A percentile compares a stretch with the other conserved stretches of the same genome.
phyloP scores from a whole-genome alignment of 805 yeast genomes.

The Helenozyma baotianmanensis region DNA sequence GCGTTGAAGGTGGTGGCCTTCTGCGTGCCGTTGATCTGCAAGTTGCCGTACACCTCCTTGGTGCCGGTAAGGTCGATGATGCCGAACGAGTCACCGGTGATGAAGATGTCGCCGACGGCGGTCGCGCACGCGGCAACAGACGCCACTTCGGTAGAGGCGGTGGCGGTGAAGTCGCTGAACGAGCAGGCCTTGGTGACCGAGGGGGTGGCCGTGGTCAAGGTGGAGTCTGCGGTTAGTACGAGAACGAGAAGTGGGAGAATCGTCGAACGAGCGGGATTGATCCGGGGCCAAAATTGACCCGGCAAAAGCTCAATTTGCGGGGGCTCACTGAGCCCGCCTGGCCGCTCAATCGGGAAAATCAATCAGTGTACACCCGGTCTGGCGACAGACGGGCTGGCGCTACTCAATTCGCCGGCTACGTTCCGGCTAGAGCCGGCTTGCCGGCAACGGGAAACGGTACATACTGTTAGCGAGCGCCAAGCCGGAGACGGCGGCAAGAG shows the following conservation, averaged over 20 bases:
- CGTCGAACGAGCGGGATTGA: not conserved
- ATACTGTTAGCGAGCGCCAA: constrained; percentile 39
- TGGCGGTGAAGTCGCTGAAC: constrained; percentile 62
- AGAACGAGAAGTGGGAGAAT: not conserved
- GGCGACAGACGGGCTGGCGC: too few relatives aligned
- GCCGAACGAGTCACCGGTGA: constrained; percentile 57
- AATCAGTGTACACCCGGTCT: too few relatives aligned
- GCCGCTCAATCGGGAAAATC: too few relatives aligned
- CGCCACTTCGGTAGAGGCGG: constrained; percentile 78
- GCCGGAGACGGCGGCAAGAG: constrained; percentile 47
- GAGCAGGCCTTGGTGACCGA: constrained; percentile 62
- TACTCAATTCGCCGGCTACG: too few relatives aligned
- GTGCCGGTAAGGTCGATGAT: constrained; percentile 70
- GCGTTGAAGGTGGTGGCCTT: constrained; percentile 65
- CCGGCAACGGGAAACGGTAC: too few relatives aligned
- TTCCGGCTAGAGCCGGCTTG: too few relatives aligned
- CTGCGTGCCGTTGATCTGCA: constrained; percentile 63
- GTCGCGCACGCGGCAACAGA: constrained; percentile 67
- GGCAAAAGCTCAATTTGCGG: too few relatives aligned
- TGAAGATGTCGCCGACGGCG: constrained; percentile 72
- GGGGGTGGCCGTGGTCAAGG: constrained; percentile 50
- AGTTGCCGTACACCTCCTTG: constrained; percentile 70
- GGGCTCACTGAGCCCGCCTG: too few relatives aligned
- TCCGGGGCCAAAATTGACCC: too few relatives aligned
- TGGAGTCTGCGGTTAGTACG: constrained; percentile 32